Conservation (phyloP, 2,329 filamentous ascomycete species). For the Purpureocillium takamizusanense region DNA sequence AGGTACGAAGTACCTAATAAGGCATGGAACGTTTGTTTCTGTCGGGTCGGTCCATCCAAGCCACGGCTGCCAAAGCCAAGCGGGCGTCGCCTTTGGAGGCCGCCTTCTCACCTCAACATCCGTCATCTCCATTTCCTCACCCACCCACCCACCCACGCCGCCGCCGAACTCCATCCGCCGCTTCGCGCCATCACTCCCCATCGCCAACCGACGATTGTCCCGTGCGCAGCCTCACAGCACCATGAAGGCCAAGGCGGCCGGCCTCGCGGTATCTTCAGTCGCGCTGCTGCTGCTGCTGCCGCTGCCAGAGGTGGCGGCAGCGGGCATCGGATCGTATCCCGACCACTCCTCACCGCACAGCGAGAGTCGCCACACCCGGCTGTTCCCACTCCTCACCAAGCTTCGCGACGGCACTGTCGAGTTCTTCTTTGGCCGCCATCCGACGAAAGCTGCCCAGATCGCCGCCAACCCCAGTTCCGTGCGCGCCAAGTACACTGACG, state of each 20-base stretch:
- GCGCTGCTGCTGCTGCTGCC: not conserved
- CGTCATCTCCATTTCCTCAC: too few species aligned
- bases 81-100: too few species aligned
- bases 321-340: not conserved
- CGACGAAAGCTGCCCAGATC: conserved; percentile 17
- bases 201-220: too few species aligned
- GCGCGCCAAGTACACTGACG: conserved; percentile 55
- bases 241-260: not conserved
- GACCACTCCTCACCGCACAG: not conserved
- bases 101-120: too few species aligned
- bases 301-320: not conserved
- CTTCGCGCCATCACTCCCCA: too few species aligned
- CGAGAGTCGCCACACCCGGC: conserved; percentile 3
- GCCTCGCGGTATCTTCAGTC: not conserved
- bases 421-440: conserved; percentile 38
- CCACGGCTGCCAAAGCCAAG: too few species aligned
- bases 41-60: too few species aligned
- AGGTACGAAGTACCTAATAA: too few species aligned
- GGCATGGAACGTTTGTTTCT: too few species aligned
- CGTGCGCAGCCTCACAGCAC: too few species aligned
- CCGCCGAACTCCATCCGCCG: too few species aligned
- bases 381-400: conserved; percentile 41
- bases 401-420: conserved; percentile 41
- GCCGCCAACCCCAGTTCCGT: conserved; percentile 19
- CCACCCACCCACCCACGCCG: too few species aligned